A percentile compares a stretch with the other conserved stretches of the same genome.
Conservation (phyloP, 768 basidiomycete species). For the Trametes cinnabarina region DNA sequence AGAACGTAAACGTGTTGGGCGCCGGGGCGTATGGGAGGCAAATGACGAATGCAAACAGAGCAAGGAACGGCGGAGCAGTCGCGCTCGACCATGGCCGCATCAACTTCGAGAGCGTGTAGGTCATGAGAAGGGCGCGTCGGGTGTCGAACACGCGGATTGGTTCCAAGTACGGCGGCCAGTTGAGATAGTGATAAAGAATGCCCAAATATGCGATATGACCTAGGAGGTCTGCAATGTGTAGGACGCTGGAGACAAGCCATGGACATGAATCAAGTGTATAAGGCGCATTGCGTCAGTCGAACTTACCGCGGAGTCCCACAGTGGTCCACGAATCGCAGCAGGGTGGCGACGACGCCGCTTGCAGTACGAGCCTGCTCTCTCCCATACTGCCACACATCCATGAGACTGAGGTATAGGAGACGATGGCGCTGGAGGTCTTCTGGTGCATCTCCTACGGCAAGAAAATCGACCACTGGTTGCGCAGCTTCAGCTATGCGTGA, state of each 20-base stretch:
- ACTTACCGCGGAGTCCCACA: constrained; percentile 47
- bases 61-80: no score
- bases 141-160: background rate
- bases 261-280: background rate
- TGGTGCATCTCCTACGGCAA: constrained; percentile 33
- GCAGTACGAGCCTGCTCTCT: constrained; percentile 9
- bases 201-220: constrained; percentile 40
- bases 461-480: constrained; percentile 47
- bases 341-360: constrained; percentile 5
- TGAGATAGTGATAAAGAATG: constrained; percentile 36
- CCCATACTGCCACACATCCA: constrained; percentile 41
- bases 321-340: constrained; percentile 34
- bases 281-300: background rate
- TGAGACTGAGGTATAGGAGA: constrained; percentile 39
- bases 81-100: no score
- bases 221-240: constrained; percentile 44
- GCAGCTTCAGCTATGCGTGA: no score
- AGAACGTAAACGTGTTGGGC: no score
- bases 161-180: background rate
- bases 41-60: no score
- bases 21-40: no score
- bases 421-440: constrained; percentile 40
- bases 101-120: constrained; percentile 39
- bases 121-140: constrained; percentile 30
- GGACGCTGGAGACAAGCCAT: constrained; percentile 31